These are phyloP conservation scores for Naganishia vaughanmartiniae DNA, from an alignment of 768 basidiomycete genomes.

Conservation along the genomic window DNA sequence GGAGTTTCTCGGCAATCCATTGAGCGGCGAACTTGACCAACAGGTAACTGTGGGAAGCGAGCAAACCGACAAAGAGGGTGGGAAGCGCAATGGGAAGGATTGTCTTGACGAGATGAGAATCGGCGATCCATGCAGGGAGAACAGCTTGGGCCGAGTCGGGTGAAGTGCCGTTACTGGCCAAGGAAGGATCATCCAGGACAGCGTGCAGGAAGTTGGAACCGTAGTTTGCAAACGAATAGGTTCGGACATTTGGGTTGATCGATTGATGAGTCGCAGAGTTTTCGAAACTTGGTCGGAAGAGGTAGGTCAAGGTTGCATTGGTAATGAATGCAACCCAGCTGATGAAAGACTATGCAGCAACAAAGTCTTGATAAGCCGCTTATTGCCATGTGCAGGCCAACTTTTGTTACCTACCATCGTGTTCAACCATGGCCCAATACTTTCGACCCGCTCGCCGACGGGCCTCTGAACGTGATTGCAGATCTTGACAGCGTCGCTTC, in stretches of 20 bases:
- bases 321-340: slow-evolving; percentile 85
- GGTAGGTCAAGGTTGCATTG: slow-evolving; percentile 84
- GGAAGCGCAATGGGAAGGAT: slow-evolving; percentile 56
- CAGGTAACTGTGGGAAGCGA: slow-evolving; percentile 83
- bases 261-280: slow-evolving; percentile 35
- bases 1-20: slow-evolving; percentile 68
- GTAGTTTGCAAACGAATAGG: slow-evolving; percentile 37
- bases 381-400: background rate
- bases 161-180: slow-evolving; percentile 34
- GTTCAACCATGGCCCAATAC: slow-evolving; percentile 92
- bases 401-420: slow-evolving; percentile 59
- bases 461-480: slow-evolving; percentile 78
- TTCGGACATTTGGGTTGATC: slow-evolving; percentile 38
- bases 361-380: background rate
- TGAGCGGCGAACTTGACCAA: slow-evolving; percentile 64
- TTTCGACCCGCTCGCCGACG: slow-evolving; percentile 79
- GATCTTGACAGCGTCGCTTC: slow-evolving; percentile 94
- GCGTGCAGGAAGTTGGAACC: slow-evolving; percentile 28
- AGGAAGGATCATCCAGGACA: slow-evolving; percentile 29
- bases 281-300: slow-evolving; percentile 64
- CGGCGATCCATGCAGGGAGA: slow-evolving; percentile 24
- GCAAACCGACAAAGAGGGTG: slow-evolving; percentile 70
- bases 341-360: slow-evolving; percentile 59
- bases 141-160: slow-evolving; percentile 18
- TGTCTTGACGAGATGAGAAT: slow-evolving; percentile 24